These are phyloP conservation scores for Teunomyces aglyptinius DNA, from an alignment of 805 yeast genomes.

Conservation along the genomic window DNA sequence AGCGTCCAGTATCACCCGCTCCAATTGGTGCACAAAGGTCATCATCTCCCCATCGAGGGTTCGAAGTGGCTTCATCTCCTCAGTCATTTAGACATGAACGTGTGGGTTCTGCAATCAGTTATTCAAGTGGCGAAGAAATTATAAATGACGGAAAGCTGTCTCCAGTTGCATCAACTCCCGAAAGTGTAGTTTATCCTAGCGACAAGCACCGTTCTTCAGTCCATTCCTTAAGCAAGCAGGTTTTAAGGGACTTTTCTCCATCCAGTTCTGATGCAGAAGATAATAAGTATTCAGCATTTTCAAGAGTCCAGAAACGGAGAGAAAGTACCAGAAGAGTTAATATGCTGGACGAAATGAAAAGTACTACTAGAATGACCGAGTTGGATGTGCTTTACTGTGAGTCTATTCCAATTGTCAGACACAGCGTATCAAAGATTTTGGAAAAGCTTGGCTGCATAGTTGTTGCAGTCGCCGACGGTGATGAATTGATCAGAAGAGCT, in stretches of 20 bases:
- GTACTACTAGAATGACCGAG: slow-evolving; percentile 16
- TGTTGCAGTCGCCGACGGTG: slow-evolving; percentile 73
- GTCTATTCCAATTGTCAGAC: slow-evolving; percentile 79
- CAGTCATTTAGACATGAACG: slow-evolving; percentile 28
- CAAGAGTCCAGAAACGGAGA: slow-evolving; percentile 53
- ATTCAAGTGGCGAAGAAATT: slow-evolving; percentile 32
- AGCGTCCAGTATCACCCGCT: slow-evolving; percentile 48
- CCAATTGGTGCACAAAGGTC: slow-evolving; percentile 15
- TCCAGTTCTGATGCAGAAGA: slow-evolving; percentile 72
- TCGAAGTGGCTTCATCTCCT: slow-evolving; percentile 17
- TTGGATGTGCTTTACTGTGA: slow-evolving; percentile 81
- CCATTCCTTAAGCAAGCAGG: slow-evolving; percentile 27
- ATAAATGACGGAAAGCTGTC: slow-evolving; percentile 11
- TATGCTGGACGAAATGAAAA: slow-evolving; percentile 6
- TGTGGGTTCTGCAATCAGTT: slow-evolving; percentile 29
- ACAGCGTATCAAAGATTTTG: slow-evolving; percentile 59
- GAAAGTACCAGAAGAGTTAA: slow-evolving; percentile 43
- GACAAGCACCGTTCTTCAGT: slow-evolving; percentile 21
- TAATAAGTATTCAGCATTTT: slow-evolving; percentile 45
- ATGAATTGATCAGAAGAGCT: slow-evolving; percentile 76
- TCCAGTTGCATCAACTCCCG: slow-evolving; percentile 8
- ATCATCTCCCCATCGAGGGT: slow-evolving; percentile 26
- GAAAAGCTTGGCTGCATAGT: slow-evolving; percentile 77
- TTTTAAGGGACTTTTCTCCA: slow-evolving; percentile 36
- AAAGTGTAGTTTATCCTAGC: slow-evolving; percentile 1